These are phyloP conservation scores for Candida khao-thaluensis DNA, from an alignment of 805 yeast genomes.

Conservation along the genomic window DNA sequence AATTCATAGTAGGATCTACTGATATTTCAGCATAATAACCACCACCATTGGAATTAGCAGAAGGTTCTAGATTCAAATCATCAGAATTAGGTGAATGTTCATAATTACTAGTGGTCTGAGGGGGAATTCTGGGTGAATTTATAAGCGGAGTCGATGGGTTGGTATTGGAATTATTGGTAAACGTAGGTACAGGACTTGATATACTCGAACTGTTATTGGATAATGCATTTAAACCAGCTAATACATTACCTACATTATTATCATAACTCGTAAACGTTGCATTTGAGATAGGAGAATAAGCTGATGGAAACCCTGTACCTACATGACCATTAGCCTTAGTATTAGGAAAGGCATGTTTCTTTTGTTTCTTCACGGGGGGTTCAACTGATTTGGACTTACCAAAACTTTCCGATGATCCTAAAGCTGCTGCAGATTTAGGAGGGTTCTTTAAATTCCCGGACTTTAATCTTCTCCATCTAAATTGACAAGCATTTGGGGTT, in stretches of 20 bases:
- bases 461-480: slow-evolving; percentile 47
- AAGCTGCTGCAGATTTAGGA: slow-evolving; percentile 38
- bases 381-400: slow-evolving; percentile 13
- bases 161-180: slow-evolving; percentile 10
- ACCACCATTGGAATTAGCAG: slow-evolving; percentile 32
- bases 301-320: slow-evolving; percentile 24
- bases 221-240: slow-evolving; percentile 45
- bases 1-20: slow-evolving; percentile 46
- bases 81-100: slow-evolving; percentile 18
- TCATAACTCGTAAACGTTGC: slow-evolving; percentile 43
- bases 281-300: slow-evolving; percentile 35
- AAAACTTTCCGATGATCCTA: slow-evolving; percentile 9
- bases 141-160: slow-evolving; percentile 23
- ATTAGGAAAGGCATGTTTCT: slow-evolving; percentile 18
- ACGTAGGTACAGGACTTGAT: slow-evolving; percentile 27
- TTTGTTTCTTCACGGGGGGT: slow-evolving; percentile 14
- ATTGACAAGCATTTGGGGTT: slow-evolving; percentile 49
- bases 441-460: slow-evolving; percentile 44
- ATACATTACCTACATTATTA: slow-evolving; percentile 38
- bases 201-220: slow-evolving; percentile 24
- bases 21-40: slow-evolving; percentile 45
- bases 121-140: slow-evolving; percentile 23
- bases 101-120: slow-evolving; percentile 18
- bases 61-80: slow-evolving; percentile 28
- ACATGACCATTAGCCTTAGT: slow-evolving; percentile 16